A percentile compares a stretch with the other conserved stretches of the same genome.
Evolutionary conservation across 1,284 basidiomycete genomes (phyloP).

Genomic region (Ceratobasidium papillatum): DNA sequence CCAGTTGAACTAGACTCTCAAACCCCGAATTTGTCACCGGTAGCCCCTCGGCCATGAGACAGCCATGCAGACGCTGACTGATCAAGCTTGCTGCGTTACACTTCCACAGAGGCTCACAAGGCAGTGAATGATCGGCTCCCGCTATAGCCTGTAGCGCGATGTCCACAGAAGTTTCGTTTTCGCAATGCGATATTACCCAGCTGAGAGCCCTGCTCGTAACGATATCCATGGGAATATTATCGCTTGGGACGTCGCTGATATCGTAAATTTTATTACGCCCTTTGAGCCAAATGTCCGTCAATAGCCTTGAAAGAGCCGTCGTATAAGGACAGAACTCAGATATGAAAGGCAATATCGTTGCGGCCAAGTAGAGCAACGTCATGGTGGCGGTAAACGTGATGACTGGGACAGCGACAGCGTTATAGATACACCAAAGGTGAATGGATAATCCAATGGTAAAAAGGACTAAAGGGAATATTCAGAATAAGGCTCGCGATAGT

Average conservation of each 20-base stretch:
- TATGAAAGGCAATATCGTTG: neutral
- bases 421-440: constrained; percentile 1
- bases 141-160: constrained; percentile 7
- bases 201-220: constrained; percentile 2
- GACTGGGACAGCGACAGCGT: neutral
- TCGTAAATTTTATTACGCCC: neutral
- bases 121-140: neutral
- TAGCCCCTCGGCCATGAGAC: neutral
- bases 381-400: neutral
- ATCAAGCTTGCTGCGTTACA: constrained; percentile 4
- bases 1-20: neutral
- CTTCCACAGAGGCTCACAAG: neutral
- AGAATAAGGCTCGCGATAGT: neutral
- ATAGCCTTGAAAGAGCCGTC: neutral
- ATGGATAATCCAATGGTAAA: neutral
- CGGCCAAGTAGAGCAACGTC: neutral
- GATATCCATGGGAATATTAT: neutral
- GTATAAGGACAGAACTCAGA: constrained; percentile 4
- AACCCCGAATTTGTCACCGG: neutral
- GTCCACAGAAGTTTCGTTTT: neutral
- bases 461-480: neutral
- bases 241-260: neutral
- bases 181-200: constrained; percentile 22
- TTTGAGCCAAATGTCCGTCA: neutral
- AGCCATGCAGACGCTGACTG: neutral